Evolutionary conservation across 148 eudicot genomes (phyloP).

Genomic region (Rhododendron molle): DNA sequence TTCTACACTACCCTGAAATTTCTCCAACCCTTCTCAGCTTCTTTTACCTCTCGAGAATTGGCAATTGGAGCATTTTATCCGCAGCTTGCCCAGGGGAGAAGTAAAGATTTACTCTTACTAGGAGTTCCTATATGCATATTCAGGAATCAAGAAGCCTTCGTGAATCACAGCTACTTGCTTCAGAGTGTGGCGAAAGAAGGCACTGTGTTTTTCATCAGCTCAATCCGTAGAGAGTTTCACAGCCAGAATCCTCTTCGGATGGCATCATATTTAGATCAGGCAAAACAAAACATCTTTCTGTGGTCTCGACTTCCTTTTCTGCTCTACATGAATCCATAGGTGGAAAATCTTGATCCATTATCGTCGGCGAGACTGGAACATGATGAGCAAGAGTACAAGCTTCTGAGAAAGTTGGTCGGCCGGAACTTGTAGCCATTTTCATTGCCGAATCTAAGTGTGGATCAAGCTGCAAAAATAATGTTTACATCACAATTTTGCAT

Average conservation of each 20-base stretch:
- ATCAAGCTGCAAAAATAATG: conserved; percentile 43
- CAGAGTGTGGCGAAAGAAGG: background rate
- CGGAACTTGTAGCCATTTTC: conserved; percentile 1
- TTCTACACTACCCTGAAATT: conserved; percentile 2
- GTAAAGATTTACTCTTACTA: background rate
- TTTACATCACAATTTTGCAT: background rate
- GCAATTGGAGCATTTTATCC: background rate
- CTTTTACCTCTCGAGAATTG: background rate
- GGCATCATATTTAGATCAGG: conserved; percentile 71
- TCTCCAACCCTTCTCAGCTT: background rate
- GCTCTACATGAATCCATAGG: conserved; percentile 1
- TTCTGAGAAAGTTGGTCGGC: conserved; percentile 9
- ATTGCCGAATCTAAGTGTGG: conserved; percentile 24
- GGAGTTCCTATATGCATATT: background rate
- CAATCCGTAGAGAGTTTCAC: conserved; percentile 4
- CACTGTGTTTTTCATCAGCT: conserved; percentile 13
- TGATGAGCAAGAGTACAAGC: conserved; percentile 19
- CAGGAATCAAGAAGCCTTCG: conserved; percentile 9
- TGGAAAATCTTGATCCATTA: conserved; percentile 8
- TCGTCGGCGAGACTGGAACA: conserved; percentile 17
- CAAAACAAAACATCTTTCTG: conserved; percentile 34
- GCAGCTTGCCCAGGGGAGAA: background rate
- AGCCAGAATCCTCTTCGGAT: conserved; percentile 30
- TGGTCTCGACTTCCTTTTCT: conserved; percentile 9
- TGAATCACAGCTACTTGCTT: background rate